phyloP scores from a whole-genome alignment of 495 filamentous ascomycete species.

The Alectoria sarmentosa region DNA sequence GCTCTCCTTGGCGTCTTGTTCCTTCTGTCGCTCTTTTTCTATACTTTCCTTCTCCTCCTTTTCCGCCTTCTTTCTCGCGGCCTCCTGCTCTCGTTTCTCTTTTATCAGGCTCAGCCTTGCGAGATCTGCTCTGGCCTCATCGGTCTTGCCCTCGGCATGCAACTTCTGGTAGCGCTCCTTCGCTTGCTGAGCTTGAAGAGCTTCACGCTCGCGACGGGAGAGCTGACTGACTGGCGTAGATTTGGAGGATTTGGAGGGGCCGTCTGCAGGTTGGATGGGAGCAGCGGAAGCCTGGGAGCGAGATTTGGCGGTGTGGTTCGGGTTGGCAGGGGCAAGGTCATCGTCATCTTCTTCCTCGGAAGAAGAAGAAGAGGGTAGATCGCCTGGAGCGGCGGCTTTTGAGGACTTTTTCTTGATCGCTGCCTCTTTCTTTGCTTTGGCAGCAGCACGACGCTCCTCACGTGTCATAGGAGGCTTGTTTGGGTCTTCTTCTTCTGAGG shows the following conservation, averaged over 20 bases:
- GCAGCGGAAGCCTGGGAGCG: slow-evolving; percentile 50
- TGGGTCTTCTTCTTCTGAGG: slow-evolving; percentile 35
- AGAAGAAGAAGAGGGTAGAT: slow-evolving; percentile 65
- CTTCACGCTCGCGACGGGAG: slow-evolving; percentile 80
- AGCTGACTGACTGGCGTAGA: slow-evolving; percentile 45
- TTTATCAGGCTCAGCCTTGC: slow-evolving; percentile 72
- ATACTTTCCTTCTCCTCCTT: slow-evolving; percentile 64
- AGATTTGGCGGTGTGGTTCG: slow-evolving; percentile 75
- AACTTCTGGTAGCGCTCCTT: slow-evolving; percentile 90
- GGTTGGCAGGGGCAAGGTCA: slow-evolving; percentile 71
- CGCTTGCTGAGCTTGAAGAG: slow-evolving; percentile 76
- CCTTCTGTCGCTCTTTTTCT: slow-evolving; percentile 41
- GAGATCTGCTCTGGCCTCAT: slow-evolving; percentile 90
- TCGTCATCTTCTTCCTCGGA: slow-evolving; percentile 55
- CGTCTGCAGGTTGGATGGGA: slow-evolving; percentile 34
- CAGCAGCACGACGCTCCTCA: slow-evolving; percentile 78
- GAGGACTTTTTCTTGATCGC: slow-evolving; percentile 66
- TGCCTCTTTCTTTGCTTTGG: slow-evolving; percentile 87
- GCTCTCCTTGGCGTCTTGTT: slow-evolving; percentile 31
- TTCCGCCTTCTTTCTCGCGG: slow-evolving; percentile 71
- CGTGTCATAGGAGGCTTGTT: slow-evolving; percentile 54
- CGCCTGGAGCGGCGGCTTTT: slow-evolving; percentile 64
- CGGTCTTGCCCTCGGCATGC: slow-evolving; percentile 93
- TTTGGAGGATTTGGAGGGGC: slow-evolving; percentile 30
- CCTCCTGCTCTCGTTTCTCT: slow-evolving; percentile 80